Evolutionary conservation across 75 land plant genomes (phyloP), one percentile per base, ranked within the genome.

Genomic region (Selaginella tamariscina): DNA sequence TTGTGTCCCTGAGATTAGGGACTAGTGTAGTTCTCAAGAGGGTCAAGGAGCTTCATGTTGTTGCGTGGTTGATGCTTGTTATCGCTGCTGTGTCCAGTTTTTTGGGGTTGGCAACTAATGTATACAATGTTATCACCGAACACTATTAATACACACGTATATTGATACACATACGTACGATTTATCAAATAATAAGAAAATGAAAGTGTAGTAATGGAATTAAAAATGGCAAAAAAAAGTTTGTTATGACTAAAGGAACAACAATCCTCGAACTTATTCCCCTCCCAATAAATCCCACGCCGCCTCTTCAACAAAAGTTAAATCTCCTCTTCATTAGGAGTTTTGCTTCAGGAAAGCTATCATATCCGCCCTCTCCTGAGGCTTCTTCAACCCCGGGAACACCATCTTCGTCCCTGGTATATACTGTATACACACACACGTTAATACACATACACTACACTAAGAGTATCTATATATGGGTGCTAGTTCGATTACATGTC

Each of bases 371-470:
- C 89, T 85, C 21, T 86, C 89, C 71, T 86, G 87, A 5, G 89
- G 89, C 71, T 86, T 86, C 82, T 86, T 86, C 77, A 86, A 67
- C 27, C 89, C 89, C 49, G 89, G 89, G 76, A 86, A 86, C 24
- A 86, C 89, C 89, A 86, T 86, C 79, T 86, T 86, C 13, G 89
- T 86, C 24, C 89, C 89, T 29, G 89, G 89, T 27, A 86, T 86
- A 65, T 82, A 86, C 87, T 86, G 89, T 70, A 78, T 27, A 60
- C 18, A n/a, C n/a, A n/a, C n/a, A n/a, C n/a, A n/a, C n/a, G n/a
- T n/a, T n/a, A n/a, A n/a, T n/a, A n/a, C n/a, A n/a, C n/a, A n/a
- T n/a, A n/a, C n/a, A n/a, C n/a, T n/a, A n/a, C n/a, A n/a, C n/a
- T n/a, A n/a, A n/a, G n/a, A n/a, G n/a, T n/a, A n/a, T n/a, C n/a